Percentiles rank a stretch among this genome's conserved stretches.
These are phyloP conservation scores for Claviceps humidiphila DNA, from an alignment of 2,329 filamentous ascomycete species.

Conservation along the genomic window DNA sequence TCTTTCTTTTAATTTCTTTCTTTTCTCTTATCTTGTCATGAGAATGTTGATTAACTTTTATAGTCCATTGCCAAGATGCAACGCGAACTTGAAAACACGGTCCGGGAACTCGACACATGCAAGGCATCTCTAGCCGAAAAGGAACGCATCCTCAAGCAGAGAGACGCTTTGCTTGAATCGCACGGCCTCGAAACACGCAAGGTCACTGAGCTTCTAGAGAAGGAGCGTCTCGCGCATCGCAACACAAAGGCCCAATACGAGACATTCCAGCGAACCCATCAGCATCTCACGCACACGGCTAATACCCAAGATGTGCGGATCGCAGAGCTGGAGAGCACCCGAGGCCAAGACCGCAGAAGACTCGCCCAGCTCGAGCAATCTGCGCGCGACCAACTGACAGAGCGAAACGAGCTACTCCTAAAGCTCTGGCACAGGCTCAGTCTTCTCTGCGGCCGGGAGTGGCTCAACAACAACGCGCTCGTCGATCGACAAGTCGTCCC, in stretches of 20 bases:
- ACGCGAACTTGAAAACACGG: slow-evolving; percentile 71
- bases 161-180: slow-evolving; percentile 76
- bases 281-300: slow-evolving; percentile 75
- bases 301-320: slow-evolving; percentile 76
- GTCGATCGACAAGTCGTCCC: slow-evolving; percentile 77
- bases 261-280: slow-evolving; percentile 73
- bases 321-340: slow-evolving; percentile 69
- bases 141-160: slow-evolving; percentile 77
- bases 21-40: not conserved
- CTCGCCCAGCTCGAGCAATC: slow-evolving; percentile 63
- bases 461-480: slow-evolving; percentile 78
- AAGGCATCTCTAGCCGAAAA: slow-evolving; percentile 76
- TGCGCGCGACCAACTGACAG: slow-evolving; percentile 74
- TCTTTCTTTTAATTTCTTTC: not conserved
- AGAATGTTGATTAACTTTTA: not conserved
- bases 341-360: slow-evolving; percentile 64
- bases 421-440: slow-evolving; percentile 85
- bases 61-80: slow-evolving; percentile 78
- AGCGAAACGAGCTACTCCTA: slow-evolving; percentile 79
- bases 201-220: slow-evolving; percentile 76
- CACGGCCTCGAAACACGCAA: slow-evolving; percentile 78
- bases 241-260: slow-evolving; percentile 83
- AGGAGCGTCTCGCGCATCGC: slow-evolving; percentile 72
- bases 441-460: slow-evolving; percentile 76
- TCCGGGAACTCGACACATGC: slow-evolving; percentile 67